Evolutionary conservation across 2,329 filamentous ascomycete genomes (phyloP), one percentile per base, ranked within the genome.

Genomic region (Fusarium drepaniforme): DNA sequence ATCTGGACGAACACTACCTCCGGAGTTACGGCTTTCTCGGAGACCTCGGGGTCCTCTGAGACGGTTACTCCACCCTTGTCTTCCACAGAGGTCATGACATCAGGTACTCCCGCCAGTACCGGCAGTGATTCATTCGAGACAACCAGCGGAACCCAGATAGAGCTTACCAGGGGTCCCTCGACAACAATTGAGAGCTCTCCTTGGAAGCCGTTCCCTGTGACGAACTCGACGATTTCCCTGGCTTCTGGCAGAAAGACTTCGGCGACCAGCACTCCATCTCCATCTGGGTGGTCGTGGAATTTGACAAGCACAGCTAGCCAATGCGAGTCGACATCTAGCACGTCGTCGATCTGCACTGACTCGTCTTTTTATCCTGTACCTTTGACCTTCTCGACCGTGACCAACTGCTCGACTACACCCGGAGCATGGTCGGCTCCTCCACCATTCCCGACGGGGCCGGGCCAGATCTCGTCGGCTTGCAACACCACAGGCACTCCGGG

Each of bases 401-500:
- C 72, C 8, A 67, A 71, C 49, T 79, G 71, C 49, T 64, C 66
- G 35, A 69, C 62, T 42, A 38, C 62, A 18, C 44, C 28, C 16
- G 40, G 30, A 18, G 58, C 61, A 11, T 66, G 67, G 53, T 58
- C 74, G 11, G 49, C 28, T 15, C 67, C 77, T 30, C 42, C 72
- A 21, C 60, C 70, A 18, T 23, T 66, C 11, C 65, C 71, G 11
- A 77, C 61, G 25, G 60, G 60, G 6, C 28, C 58, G 13, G 58
- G 38, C 25, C 53, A 68, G 35, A 40, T 62, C 13, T 75, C 75
- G 16, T 75, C 72, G 33, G 58, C 63, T n/a, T 81, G 78, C 57
- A 77, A 77, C 61, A 74, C 73, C 42, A 78, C 79, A 46, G 73
- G 71, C 67, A 76, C 56, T 11, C 68, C 49, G 59, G 70, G 67